These are phyloP conservation scores for Xylaria sp. DNA, from an alignment of 2,329 filamentous ascomycete genomes.

Conservation along the genomic window DNA sequence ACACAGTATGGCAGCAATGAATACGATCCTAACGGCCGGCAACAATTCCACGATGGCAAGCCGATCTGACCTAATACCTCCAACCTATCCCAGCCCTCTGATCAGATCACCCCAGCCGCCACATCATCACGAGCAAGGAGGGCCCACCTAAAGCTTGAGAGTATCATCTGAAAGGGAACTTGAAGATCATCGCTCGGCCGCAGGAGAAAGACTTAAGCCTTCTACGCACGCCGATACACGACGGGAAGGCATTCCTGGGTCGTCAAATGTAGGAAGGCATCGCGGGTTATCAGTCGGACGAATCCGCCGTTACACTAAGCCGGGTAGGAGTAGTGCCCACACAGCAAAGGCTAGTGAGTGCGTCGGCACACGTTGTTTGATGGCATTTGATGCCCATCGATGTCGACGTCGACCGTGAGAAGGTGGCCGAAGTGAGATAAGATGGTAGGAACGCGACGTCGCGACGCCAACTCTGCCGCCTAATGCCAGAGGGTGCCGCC, in stretches of 20 bases:
- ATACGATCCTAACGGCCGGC: not conserved
- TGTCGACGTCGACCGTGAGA: not conserved
- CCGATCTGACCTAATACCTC: not conserved
- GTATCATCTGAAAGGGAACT: too few relatives aligned
- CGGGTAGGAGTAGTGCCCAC: not conserved
- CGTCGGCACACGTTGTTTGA: not conserved
- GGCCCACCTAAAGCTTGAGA: not conserved
- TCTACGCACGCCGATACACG: too few relatives aligned
- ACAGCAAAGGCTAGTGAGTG: not conserved
- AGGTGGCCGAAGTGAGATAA: not conserved
- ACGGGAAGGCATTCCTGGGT: not conserved
- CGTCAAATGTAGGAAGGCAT: not conserved
- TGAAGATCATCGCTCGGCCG: too few relatives aligned
- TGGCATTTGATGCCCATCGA: not conserved
- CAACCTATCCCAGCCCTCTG: not conserved
- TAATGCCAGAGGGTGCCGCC: not conserved
- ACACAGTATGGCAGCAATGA: not conserved
- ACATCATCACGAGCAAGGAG: not conserved
- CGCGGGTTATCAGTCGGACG: not conserved
- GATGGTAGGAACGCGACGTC: not conserved
- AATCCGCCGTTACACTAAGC: not conserved
- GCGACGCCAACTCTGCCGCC: too few relatives aligned
- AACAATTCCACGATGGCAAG: not conserved
- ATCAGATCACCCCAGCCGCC: not conserved
- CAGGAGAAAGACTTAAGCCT: too few relatives aligned